Base-by-base conservation (phyloP, 2,329 filamentous ascomycete species). In the Calcarisporium arbuscula region DNA sequence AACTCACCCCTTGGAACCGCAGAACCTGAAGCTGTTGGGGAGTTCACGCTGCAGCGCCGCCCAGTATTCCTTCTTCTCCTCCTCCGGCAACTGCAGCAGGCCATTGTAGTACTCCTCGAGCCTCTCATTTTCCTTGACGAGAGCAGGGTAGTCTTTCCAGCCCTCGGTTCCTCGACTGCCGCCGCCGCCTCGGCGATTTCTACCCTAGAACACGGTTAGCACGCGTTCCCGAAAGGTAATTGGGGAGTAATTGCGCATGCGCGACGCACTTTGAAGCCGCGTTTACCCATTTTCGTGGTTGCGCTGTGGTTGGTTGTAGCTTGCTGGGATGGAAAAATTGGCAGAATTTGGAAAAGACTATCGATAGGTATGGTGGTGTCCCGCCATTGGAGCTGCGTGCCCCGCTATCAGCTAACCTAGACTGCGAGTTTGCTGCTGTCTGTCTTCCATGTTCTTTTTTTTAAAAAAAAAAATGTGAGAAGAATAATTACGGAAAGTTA, bases 21-120 rank as follows among this genome's bases (percentile, higher is more conserved):
- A 94, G 65, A 98, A 98, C 42, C 92, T 80, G 68, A 96, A 98
- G 62, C 89, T 95, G 67, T 95, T 96, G 36, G 92, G 92, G 32
- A 98, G 68, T 56, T 96, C 89, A 44, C 82, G 77, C 52, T 80
- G 77, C 57, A 96, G 68, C 1, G 84, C 77, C 23, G 75, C 73
- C 92, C 92, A 98, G 62, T 95, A 96, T 8, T 75, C 71, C 37
- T 78, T 69, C 51, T 76, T 79, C 64, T 96, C 90, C 29, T 81
- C 77, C 32, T 88, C 84, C 1, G 83, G 72, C 7, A 96, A 66
- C 39, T 88, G 75, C 6, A 85, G 72, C 19, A 89, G 70, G 42
- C 73, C 68, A 56, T 94, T 82, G 69, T 98, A 98, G 67, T 84
- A 96, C 44, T 71, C 69, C 64, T 96, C 83, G 45, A 94, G 82